A percentile compares a stretch with the other conserved stretches of the same genome.
Evolutionary conservation across 495 filamentous ascomycete genomes (phyloP).

Genomic region (Neurospora sp.): DNA sequence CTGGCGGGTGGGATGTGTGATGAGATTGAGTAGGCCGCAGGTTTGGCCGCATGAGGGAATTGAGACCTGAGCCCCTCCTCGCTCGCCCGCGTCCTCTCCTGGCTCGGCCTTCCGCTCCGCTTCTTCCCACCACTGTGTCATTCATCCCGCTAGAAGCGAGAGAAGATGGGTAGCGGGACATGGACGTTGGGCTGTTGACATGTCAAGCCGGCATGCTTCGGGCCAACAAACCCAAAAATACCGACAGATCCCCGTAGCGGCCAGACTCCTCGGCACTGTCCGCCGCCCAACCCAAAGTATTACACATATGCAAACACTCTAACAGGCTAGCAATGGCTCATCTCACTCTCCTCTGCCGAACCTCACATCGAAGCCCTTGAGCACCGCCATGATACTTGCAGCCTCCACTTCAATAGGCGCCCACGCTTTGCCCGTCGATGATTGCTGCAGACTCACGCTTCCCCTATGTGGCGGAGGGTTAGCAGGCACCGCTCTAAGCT

Average conservation of each 20-base stretch:
- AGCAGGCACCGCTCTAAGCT: conserved; percentile 51
- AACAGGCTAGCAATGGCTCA: not conserved
- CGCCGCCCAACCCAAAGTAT: not conserved
- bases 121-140: not conserved
- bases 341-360: conserved; percentile 44
- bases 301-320: not conserved
- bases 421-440: conserved; percentile 10
- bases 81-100: not conserved
- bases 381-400: conserved; percentile 75
- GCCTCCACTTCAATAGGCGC: conserved; percentile 73
- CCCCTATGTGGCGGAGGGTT: conserved; percentile 6
- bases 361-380: conserved; percentile 72
- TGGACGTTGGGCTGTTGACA: not conserved
- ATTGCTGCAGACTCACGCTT: not conserved
- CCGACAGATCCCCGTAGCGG: not conserved
- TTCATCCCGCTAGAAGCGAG: not conserved
- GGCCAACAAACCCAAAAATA: not conserved
- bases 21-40: conserved; percentile 13
- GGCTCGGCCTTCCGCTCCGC: not conserved
- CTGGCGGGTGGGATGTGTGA: not conserved
- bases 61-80: not conserved
- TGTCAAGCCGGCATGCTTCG: not conserved
- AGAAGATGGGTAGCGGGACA: not conserved
- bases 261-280: not conserved
- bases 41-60: conserved; percentile 18